These are phyloP conservation scores for Vitis riparia DNA, from an alignment of 164 flowering plant genomes.

Conservation along the genomic window DNA sequence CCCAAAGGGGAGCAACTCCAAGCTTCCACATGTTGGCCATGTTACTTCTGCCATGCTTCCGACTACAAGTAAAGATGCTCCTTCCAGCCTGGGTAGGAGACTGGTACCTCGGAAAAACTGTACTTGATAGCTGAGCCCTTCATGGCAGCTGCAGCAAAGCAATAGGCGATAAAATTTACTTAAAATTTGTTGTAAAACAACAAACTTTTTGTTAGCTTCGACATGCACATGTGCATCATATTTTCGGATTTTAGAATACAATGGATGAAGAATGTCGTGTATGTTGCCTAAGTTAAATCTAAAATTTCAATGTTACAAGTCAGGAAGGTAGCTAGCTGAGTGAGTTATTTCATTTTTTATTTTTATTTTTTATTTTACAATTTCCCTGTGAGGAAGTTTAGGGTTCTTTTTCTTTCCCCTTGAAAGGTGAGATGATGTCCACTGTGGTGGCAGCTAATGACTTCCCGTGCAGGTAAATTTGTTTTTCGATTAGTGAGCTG, in stretches of 20 bases:
- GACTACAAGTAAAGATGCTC: constrained; percentile 8
- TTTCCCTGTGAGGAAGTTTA: too few species aligned
- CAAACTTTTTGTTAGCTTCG: not conserved
- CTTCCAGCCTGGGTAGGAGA: constrained; percentile 5
- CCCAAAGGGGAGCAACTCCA: constrained; percentile 22
- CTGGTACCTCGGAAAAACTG: constrained; percentile 15
- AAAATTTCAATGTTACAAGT: not conserved
- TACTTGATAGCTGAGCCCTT: not conserved
- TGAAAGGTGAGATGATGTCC: too few species aligned
- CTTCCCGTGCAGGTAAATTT: too few species aligned
- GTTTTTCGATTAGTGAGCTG: too few species aligned
- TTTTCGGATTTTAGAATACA: not conserved
- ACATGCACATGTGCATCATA: not conserved
- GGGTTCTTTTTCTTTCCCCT: too few species aligned
- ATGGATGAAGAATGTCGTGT: constrained; percentile 1
- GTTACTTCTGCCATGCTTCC: constrained; percentile 1
- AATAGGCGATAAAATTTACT: constrained; percentile 8
- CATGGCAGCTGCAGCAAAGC: not conserved
- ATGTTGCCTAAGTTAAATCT: constrained; percentile 9
- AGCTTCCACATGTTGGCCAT: not conserved
- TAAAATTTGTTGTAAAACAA: constrained; percentile 18
- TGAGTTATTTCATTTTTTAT: not conserved
- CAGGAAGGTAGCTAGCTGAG: constrained; percentile 3
- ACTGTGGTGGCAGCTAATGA: too few species aligned
- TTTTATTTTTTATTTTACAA: too few species aligned